A percentile compares a stretch with the other conserved stretches of the same genome.
Evolutionary conservation across 2,329 filamentous ascomycete species (phyloP).

Genomic region (Onygenales sp.): DNA sequence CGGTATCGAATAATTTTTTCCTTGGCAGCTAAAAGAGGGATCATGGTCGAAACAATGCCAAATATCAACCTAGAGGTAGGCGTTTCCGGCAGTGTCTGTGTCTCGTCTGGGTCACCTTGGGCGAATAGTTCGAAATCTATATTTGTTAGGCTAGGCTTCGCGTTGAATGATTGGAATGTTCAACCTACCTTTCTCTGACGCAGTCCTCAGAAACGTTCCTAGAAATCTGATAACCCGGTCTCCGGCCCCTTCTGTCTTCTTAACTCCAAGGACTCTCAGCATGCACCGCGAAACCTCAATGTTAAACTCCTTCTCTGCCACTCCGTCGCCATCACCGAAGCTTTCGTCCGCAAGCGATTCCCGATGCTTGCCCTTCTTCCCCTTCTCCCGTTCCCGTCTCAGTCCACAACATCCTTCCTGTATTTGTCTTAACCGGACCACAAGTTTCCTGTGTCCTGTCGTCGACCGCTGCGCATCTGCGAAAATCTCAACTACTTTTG

Average conservation of each 20-base stretch:
- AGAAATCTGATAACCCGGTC: constrained; percentile 80
- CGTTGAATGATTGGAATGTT: background rate
- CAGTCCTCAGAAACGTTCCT: constrained; percentile 72
- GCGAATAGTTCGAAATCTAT: constrained; percentile 59
- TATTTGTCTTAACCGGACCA: constrained; percentile 77
- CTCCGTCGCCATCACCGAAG: constrained; percentile 48
- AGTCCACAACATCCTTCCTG: constrained; percentile 71
- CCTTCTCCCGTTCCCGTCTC: constrained; percentile 29
- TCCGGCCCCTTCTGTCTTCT: constrained; percentile 82
- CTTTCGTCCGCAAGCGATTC: constrained; percentile 26
- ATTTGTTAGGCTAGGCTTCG: constrained; percentile 9
- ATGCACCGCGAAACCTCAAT: constrained; percentile 75
- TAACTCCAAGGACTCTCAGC: constrained; percentile 71
- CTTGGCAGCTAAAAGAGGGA: constrained; percentile 72
- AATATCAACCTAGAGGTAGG: constrained; percentile 72
- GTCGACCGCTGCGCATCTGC: constrained; percentile 80
- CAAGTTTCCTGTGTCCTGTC: constrained; percentile 80
- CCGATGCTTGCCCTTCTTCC: constrained; percentile 16
- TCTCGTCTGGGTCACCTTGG: constrained; percentile 56
- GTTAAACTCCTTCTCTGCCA: constrained; percentile 81
- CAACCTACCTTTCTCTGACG: constrained; percentile 45
- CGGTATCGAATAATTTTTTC: constrained; percentile 90
- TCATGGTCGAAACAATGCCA: constrained; percentile 60
- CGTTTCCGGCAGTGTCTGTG: constrained; percentile 66
- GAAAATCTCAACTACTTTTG: constrained; percentile 63